Base-by-base conservation (phyloP, 202 grass and related monocot genomes). In the Carex arenaria region DNA sequence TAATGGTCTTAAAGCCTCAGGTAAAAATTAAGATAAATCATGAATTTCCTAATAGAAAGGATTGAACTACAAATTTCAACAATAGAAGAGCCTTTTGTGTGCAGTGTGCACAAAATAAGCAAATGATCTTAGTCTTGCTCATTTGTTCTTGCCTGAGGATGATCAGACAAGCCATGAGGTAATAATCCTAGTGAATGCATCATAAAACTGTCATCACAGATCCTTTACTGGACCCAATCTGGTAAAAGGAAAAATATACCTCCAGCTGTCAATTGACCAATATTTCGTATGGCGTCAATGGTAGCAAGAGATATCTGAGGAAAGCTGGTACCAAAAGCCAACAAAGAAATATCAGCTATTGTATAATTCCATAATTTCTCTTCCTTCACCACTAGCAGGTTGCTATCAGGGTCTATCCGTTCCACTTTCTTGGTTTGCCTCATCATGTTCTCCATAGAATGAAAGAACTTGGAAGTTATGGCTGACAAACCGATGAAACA, bases 321-420 rank as follows among this genome's bases (percentile, higher is more conserved):
- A 54, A 98, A 98, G 82, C 95, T 98, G 73, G 95, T 98, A 13
- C 95, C 95, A 7, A 98, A 98, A 12, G 95, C 95, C 68, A 98
- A 82, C 13, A 98, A 89, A 67, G 89, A 84, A 66, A 98, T 87
- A 84, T 98, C 92, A 1, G 95, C 95, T 61, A 98, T 79, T n/a
- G 92, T 76, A 75, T 93, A 94, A 76, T 98, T 98, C 95, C 95
- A 98, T 61, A 94, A 83, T 67, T 93, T 98, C 34, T 98, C 92
- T n/a, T 83, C 60, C 80, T 78, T 94, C 38, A 91, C 60, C 0
- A 94, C 81, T 10, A 69, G 63, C 8, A 8, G 19, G n/a, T 86
- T 90, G 51, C 83, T 91, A 76, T 42, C 62, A 3, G 84, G 84
- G 83, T 94, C 89, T 5, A 87, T 18, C 10, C 30, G 49, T 60